Evolutionary conservation across 106 monocot species (phyloP), one percentile per base, ranked within the genome.

Genomic region (Xerophyta viscosa): DNA sequence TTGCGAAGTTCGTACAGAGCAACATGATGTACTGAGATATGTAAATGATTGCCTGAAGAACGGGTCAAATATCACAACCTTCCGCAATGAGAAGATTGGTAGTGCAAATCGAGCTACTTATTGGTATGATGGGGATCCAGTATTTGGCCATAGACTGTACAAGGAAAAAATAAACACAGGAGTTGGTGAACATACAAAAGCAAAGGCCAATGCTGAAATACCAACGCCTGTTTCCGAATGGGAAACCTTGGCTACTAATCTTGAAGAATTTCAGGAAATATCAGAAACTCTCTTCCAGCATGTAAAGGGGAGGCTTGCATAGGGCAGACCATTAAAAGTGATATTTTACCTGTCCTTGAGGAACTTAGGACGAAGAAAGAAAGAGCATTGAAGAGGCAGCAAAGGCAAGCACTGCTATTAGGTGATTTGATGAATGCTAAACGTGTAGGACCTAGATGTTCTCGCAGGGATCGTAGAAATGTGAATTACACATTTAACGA

Each of bases 1-100:
- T 2, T 93, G 93, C 65, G 93, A 93, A 77, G 69, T 93, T 20
- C 87, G 93, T 60, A 60, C 57, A 27, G 74, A 94, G 93, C 87
- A 94, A 94, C 72, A 84, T 69, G 93, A 94, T 70, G 58, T 81
- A 41, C n/a, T 66, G 48, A 55, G 56, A 19, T 75, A 81, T 46
- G 65, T 94, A 48, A 74, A 29, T 31, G 74, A 84, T 31, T 68
- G 61, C 47, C 27, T 88, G 48, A 96, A 88, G 58, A 64, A 47
- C 27, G 81, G 84, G 46, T 54, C 49, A 9, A n/a, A 52, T 15
- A 21, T 88, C 57, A 53, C 74, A 20, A 76, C 51, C 27, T 96
- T 96, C 41, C 64, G 84, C 17, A 81, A 84, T 73, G 85, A 82
- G 66, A 81, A 45, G 60, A 70, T 88, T 30, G 67, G 71, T 18